Base-by-base conservation (phyloP, 1,284 basidiomycete genomes). In the Heterobasidion annosum region DNA sequence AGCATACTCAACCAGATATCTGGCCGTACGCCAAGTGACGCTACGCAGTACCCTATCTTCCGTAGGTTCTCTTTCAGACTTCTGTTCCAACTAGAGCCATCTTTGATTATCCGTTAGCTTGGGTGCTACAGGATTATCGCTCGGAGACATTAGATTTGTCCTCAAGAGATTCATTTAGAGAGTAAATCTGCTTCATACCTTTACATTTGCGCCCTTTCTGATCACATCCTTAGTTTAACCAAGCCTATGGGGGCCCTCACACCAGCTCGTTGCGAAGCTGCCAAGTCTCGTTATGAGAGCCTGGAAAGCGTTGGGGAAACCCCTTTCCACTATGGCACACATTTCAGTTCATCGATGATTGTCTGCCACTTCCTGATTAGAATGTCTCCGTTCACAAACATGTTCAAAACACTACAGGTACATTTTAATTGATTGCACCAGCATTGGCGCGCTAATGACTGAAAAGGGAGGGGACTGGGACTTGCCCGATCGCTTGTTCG, bases 301-400 rank as follows among this genome's bases (percentile, higher is more conserved):
- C 75, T 93, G 13, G 74, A 88, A 64, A 86, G 92, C 53, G 88
- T 95, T 1, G 88, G 73, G 3, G 93, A 95, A 70, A 77, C 81
- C 49, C 92, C 93, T 0, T 95, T 95, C 73, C 91, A 97, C 64
- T 94, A 93, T 59, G 92, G 92, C 49, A 98, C 95, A 1, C 95
- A 98, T 66, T 98, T 95, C 66, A 93, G 91, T 62, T 96, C 93
- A 5, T 96, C 93, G 0, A 96, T 97, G 87, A 97, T 94, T 56
- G 92, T 96, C 35, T 96, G 93, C 71, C 93, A 96, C 61, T 98
- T 91, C 71, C 72, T 98, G 64, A 96, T 98, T 57, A 81, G 95
- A 10, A 72, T 96, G 62, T 83, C 89, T 9, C 95, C 95, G 0
- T 97, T 88, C 67, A 94, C 92, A 18, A 85, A 88, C 64, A 94